phyloP scores from a whole-genome alignment of 75 land plant species.

The Adiantum capillusveneris region DNA sequence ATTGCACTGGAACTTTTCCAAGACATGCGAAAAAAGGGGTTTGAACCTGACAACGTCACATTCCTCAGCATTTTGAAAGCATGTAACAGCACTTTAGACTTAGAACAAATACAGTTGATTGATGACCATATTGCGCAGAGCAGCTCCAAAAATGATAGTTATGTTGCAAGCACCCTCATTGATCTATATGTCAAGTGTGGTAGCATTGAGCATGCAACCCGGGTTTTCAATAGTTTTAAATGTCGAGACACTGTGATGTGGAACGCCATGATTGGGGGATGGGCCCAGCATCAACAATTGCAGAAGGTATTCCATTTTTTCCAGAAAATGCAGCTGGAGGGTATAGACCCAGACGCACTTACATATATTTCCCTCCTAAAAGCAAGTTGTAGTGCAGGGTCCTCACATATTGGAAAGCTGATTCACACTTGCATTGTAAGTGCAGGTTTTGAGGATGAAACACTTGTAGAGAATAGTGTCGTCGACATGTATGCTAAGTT shows the following conservation, averaged over 20 bases:
- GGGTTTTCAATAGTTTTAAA: constrained; percentile 14
- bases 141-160: constrained; percentile 18
- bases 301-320: constrained; percentile 31
- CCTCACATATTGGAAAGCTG: constrained; percentile 21
- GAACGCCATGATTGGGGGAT: constrained; percentile 35
- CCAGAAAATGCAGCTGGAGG: constrained; percentile 30
- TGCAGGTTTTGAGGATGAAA: constrained; percentile 26
- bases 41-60: constrained; percentile 38
- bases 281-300: constrained; percentile 22
- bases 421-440: constrained; percentile 21
- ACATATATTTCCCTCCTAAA: constrained; percentile 47
- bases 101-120: constrained; percentile 18
- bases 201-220: constrained; percentile 21
- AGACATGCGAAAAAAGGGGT: constrained; percentile 19
- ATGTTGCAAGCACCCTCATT: constrained; percentile 36
- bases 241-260: constrained; percentile 30
- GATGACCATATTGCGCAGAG: constrained; percentile 20
- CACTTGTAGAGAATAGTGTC: constrained; percentile 24
- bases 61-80: constrained; percentile 45
- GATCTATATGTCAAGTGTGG: constrained; percentile 40
- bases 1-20: constrained; percentile 40
- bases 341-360: constrained; percentile 27
- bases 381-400: constrained; percentile 37
- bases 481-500: constrained; percentile 39
- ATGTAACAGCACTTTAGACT: constrained; percentile 17